A percentile compares a stretch with the other conserved stretches of the same genome.
Evolutionary conservation across 2,329 filamentous ascomycete genomes (phyloP).

Genomic region (Arthrobotrys entomopaga): DNA sequence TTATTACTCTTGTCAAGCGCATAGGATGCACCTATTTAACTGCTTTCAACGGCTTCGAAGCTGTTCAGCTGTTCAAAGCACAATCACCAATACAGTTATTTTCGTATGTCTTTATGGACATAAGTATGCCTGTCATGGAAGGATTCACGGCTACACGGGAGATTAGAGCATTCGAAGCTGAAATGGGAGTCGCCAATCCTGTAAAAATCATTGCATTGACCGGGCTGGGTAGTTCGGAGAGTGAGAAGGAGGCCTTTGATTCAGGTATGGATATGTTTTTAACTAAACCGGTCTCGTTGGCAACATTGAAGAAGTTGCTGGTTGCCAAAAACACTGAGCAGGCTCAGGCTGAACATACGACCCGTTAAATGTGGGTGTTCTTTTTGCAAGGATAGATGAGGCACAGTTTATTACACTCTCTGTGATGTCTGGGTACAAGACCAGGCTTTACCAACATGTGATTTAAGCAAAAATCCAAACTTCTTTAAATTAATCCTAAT

Average conservation of each 20-base stretch:
- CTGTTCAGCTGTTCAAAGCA: slow-evolving; percentile 17
- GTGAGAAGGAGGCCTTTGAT: slow-evolving; percentile 66
- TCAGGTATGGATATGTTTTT: slow-evolving; percentile 69
- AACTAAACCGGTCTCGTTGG: slow-evolving; percentile 67
- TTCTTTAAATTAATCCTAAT: too few relatives aligned
- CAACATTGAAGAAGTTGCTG: slow-evolving; percentile 63
- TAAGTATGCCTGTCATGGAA: slow-evolving; percentile 86
- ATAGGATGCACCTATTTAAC: slow-evolving; percentile 7
- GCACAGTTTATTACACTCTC: too few relatives aligned
- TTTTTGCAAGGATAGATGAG: too few relatives aligned
- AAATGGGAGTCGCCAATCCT: slow-evolving; percentile 55
- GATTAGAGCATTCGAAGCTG: slow-evolving; percentile 74
- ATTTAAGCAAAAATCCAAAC: too few relatives aligned
- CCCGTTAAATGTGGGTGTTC: too few relatives aligned
- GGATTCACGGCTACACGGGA: slow-evolving; percentile 76
- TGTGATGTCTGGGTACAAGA: too few relatives aligned
- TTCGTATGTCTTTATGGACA: slow-evolving; percentile 71
- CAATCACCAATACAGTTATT: background rate
- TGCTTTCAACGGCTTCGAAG: slow-evolving; percentile 17
- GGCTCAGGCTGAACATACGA: too few relatives aligned
- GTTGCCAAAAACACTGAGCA: too few relatives aligned
- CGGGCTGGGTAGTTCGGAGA: slow-evolving; percentile 66
- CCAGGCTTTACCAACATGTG: too few relatives aligned
- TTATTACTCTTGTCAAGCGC: slow-evolving; percentile 8
- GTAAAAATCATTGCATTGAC: slow-evolving; percentile 68